Evolutionary conservation across 495 filamentous ascomycete species (phyloP), one percentile per base, ranked within the genome.

Genomic region (Schizothecium vesticola): DNA sequence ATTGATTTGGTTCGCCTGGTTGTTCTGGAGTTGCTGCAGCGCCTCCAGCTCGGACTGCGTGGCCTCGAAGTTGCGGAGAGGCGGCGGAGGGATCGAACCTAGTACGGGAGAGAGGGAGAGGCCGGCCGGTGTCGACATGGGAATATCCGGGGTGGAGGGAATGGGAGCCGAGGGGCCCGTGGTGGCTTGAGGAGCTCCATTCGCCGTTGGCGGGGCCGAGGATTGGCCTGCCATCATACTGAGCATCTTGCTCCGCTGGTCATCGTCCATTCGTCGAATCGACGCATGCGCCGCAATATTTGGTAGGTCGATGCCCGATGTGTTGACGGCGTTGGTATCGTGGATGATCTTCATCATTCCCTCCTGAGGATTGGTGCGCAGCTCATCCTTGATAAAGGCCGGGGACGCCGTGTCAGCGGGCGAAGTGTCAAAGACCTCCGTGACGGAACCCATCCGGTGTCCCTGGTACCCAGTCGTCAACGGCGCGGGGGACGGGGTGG

Each of bases 281-380:
- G 3, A 86, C 83, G 77, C 70, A 85, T 76, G 69, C 81, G 73
- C 90, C n/a, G 95, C 87, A 24, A 93, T 86, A 64, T 92, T 86
- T 7, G 91, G 87, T 65, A 96, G 90, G 72, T 96, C 89, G 70
- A 89, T 82, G 24, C 75, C 77, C 4, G 78, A 76, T 7, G 79
- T 79, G 66, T 82, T 79, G 55, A 83, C 82, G 51, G 90, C 89
- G 75, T 93, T 94, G 65, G 89, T 86, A 70, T 90, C 89, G 61
- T 93, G 89, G 72, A 96, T 94, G 63, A 94, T 86, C 70, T 89
- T 92, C 87, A 97, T 91, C 81, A 97, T 96, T 68, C 91, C 89
- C 43, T 89, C 86, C 66, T 88, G 86, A 23, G 87, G 82, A 67
- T 83, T 81, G 24, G 73, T 76, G 68, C 81, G 79, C 43, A 85